phyloP scores from a whole-genome alignment of 495 filamentous ascomycete genomes.

The Penicillium manginii region DNA sequence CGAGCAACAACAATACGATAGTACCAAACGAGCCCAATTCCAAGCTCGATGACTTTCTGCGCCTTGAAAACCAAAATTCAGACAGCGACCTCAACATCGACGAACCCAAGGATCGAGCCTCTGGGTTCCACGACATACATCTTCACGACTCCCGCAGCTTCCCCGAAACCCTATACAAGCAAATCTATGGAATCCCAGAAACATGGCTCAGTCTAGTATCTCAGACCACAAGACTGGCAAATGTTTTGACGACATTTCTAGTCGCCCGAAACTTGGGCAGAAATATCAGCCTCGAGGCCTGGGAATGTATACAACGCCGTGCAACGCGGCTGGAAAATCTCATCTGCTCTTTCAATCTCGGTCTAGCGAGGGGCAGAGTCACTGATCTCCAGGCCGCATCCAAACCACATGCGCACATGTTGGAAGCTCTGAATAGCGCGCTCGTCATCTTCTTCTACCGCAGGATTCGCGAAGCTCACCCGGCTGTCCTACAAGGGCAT shows the following conservation, averaged over 20 bases:
- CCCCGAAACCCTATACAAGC: slow-evolving; percentile 35
- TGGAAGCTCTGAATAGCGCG: slow-evolving; percentile 34
- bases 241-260: slow-evolving; percentile 35
- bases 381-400: slow-evolving; percentile 19
- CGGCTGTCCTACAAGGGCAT: slow-evolving; percentile 34
- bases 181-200: slow-evolving; percentile 41
- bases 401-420: slow-evolving; percentile 26
- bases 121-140: slow-evolving; percentile 37
- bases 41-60: slow-evolving; percentile 40
- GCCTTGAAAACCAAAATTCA: slow-evolving; percentile 31
- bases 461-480: slow-evolving; percentile 34
- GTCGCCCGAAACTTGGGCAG: slow-evolving; percentile 16
- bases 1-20: neutral
- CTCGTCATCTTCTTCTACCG: slow-evolving; percentile 42
- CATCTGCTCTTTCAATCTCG: slow-evolving; percentile 35
- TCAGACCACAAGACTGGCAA: slow-evolving; percentile 40
- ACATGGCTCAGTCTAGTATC: slow-evolving; percentile 43
- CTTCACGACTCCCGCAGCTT: slow-evolving; percentile 38
- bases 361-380: slow-evolving; percentile 11
- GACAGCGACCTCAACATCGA: slow-evolving; percentile 42
- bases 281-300: slow-evolving; percentile 25
- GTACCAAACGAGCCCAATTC: slow-evolving; percentile 18
- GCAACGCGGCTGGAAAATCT: slow-evolving; percentile 38
- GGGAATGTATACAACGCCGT: slow-evolving; percentile 37
- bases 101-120: slow-evolving; percentile 34